Conservation (phyloP, 305 asterid genomes). For the Withania somnifera region DNA sequence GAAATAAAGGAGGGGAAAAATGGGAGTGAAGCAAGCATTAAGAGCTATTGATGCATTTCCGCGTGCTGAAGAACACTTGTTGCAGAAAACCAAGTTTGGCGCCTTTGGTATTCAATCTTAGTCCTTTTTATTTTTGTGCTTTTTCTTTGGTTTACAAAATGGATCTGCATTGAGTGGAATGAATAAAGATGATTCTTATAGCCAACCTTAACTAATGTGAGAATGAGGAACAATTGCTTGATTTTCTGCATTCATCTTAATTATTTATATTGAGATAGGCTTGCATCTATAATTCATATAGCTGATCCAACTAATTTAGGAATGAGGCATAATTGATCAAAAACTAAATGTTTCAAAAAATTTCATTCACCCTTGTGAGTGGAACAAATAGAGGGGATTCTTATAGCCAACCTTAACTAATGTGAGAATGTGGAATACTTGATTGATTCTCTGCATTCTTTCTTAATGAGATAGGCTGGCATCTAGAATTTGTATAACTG, state of each 20-base stretch:
- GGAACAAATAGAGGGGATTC: not conserved
- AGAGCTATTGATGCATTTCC: constrained; percentile 86
- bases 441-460: not conserved
- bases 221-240: not conserved
- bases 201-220: not conserved
- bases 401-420: not conserved
- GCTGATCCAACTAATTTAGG: not conserved
- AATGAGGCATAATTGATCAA: not conserved
- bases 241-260: not conserved
- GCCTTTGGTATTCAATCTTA: constrained; percentile 52
- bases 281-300: not conserved
- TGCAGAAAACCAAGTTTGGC: constrained; percentile 86
- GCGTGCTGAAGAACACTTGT: constrained; percentile 87
- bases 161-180: not conserved
- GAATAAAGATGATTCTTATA: not conserved
- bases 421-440: not conserved
- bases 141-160: not conserved
- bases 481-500: not conserved
- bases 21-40: constrained; percentile 77
- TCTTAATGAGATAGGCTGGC: not conserved
- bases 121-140: not conserved
- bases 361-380: not conserved
- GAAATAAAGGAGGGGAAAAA: constrained; percentile 8
- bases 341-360: not conserved
- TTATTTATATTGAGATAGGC: not conserved